Evolutionary conservation across 148 eudicot species (phyloP), one percentile per base, ranked within the genome.

Genomic region (Drosera capensis): DNA sequence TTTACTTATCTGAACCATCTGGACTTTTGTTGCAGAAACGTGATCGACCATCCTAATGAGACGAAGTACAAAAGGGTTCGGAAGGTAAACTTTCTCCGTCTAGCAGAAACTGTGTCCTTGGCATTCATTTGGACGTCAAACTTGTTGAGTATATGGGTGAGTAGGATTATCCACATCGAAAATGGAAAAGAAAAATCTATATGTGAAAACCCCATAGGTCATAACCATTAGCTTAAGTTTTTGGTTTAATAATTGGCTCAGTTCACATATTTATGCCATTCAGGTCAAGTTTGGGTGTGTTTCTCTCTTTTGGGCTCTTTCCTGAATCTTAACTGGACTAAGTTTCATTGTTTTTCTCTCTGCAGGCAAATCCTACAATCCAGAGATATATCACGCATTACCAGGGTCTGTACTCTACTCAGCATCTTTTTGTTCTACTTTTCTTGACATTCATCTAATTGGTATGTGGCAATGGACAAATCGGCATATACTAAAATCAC

Each of bases 331-430:
- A 8, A 45, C 29, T 45, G 9, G 30, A 8, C 4, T 20, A 9
- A 0, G 12, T 35, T 43, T 55, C 30, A 42, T 19, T 49, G 20
- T n/a, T 41, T 45, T 43, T 43, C 35, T 57, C 23, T 16, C 8
- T 64, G 79, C 94, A 87, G 96, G 88, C 76, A 40, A 87, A 87
- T 71, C 78, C 94, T 48, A 8, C 48, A 20, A 70, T 87, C 12
- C 79, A 71, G 31, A 70, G 71, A 64, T 77, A 59, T 45, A 54
- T 83, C 19, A 70, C 75, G 6, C 52, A 52, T 37, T 58, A 66
- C 51, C 67, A 66, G 74, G 96, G 96, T 80, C 51, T 42, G 62
- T 23, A 24, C 36, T 51, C 15, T 23, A 13, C 23, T 12, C 3
- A 45, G 20, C 19, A 20, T 25, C 8, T 51, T 30, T 46, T n/a